Base-by-base conservation (phyloP, 768 basidiomycete genomes). In the Pisolithus tinctorius region DNA sequence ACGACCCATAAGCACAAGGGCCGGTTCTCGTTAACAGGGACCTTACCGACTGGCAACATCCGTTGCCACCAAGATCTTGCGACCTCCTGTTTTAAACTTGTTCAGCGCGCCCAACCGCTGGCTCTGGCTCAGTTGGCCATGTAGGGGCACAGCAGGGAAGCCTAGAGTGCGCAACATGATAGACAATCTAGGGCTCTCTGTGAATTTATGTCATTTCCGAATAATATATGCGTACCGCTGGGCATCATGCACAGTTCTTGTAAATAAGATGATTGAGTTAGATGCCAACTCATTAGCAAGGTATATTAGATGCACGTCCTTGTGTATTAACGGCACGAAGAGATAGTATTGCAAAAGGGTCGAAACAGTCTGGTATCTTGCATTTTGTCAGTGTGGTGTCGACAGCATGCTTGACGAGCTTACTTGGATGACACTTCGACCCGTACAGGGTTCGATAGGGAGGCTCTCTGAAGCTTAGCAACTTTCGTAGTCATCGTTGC, bases 401-500 rank as follows among this genome's bases (percentile, higher is more conserved):
- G 9, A 29, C 30, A 39, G 47, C 17, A 51, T 14, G 47, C 14
- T 9, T 43, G 23, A 14, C 11, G 6, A 13, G 29, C 86, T 59
- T 68, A 93, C 93, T 95, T 97, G 62, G 87, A 80, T 6, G 89
- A 87, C 2, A 97, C 92, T 67, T 98, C 94, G 2, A 98, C 83
- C 57, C 88, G 80, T 25, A 94, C 82, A n/a, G 96, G 96, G 63
- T 95, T 93, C 30, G 81, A 80, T 63, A 98, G 74, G 74, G 91
- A 93, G 30, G 96, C 94, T 48, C 95, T 73, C 66, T 98, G 95
- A 10, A 99, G 75, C 69, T 97, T 97, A 10, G 89, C 92, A 4
- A 99, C 93, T 71, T 97, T 98, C 13, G 92, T 93, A 10, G 96
- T 95, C 95, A 99, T 98, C 20, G 95, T 98, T 6, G 95, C 96